Conservation (phyloP, 495 filamentous ascomycete species). For the Tetracladium setigerum region DNA sequence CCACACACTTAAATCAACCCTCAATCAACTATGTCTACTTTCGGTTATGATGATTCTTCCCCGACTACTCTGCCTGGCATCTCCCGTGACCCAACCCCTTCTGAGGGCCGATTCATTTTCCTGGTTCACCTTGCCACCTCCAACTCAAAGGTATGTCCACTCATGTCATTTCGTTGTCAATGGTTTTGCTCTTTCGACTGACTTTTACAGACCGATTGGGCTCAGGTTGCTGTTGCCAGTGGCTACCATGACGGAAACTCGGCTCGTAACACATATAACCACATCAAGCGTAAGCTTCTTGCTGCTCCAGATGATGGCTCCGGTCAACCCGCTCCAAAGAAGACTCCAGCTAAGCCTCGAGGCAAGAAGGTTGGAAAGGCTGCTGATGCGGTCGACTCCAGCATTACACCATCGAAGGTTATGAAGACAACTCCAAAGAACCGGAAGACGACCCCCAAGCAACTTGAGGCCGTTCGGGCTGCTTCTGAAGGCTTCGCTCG, state of each 20-base stretch:
- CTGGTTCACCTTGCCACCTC: no score
- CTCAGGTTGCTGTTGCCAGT: slow-evolving; percentile 12
- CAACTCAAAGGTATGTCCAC: no score
- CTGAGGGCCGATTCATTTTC: no score
- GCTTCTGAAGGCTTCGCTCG: no score
- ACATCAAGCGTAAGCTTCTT: slow-evolving; percentile 21
- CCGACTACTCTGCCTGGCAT: no score
- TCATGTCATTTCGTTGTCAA: no score
- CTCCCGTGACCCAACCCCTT: no score
- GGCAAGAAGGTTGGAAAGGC: slow-evolving; percentile 18
- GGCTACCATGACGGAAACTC: slow-evolving; percentile 11
- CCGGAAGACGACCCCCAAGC: not conserved
- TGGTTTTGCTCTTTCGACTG: no score
- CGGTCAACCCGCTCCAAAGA: no score
- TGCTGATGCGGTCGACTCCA: slow-evolving; percentile 9
- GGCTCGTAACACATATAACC: slow-evolving; percentile 9
- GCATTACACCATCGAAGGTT: slow-evolving; percentile 15
- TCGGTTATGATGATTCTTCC: no score
- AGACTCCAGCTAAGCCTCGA: slow-evolving; percentile 4
- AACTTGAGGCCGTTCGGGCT: slow-evolving; percentile 1
- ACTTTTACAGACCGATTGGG: slow-evolving; percentile 22
- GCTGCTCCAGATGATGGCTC: not conserved
- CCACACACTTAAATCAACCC: no score
- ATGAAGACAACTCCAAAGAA: slow-evolving; percentile 10
- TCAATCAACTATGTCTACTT: no score